Base-by-base conservation (phyloP, 257 asterid genomes). In the Galeopsis tetrahit region DNA sequence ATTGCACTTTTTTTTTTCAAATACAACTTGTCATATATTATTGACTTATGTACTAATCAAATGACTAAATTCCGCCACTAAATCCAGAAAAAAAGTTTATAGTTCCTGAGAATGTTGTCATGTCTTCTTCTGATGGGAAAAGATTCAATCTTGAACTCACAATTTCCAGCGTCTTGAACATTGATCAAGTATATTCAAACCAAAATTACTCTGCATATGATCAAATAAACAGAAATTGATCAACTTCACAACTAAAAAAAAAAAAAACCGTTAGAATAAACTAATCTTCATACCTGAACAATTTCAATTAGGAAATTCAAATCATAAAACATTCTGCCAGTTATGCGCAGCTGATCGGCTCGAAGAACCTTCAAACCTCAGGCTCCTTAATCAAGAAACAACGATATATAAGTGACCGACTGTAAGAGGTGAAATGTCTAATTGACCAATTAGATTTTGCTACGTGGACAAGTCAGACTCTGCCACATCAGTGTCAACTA, bases 311-410 rank as follows among this genome's bases (percentile, higher is more conserved):
- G 9, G 42, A 34, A 32, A 59, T 10, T 2, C 21, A 33, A 43
- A 10, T 53, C 53, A 68, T 10, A 68, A 53, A 5, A 68, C 52
- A 10, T 53, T 68, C 49, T 52, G 73, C 73, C 73, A 68, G 73
- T 68, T 68, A 38, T 68, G 3, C 6, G 73, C 63, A 34, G 73
- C 73, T 21, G 73, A 68, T 15, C 73, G 64, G 53, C 73, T 68
- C 28, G 73, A 68, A 4, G 73, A 68, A n/a, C 73, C 73, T 4
- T 68, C 63, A 53, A 51, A 68, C n/a, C 73, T 68, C 64, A 68
- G 28, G 73, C 73, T 68, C 64, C 73, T 68, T 4, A 6, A 17
- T 58, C 35, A 61, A 14, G 43, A 62, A 72, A 49, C 44, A 3
- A 35, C 4, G 2, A 15, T 8, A 21, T 21, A 21, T 21, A 21